Conservation (phyloP, 2,329 filamentous ascomycete genomes). For the Thielaviopsis musarum region DNA sequence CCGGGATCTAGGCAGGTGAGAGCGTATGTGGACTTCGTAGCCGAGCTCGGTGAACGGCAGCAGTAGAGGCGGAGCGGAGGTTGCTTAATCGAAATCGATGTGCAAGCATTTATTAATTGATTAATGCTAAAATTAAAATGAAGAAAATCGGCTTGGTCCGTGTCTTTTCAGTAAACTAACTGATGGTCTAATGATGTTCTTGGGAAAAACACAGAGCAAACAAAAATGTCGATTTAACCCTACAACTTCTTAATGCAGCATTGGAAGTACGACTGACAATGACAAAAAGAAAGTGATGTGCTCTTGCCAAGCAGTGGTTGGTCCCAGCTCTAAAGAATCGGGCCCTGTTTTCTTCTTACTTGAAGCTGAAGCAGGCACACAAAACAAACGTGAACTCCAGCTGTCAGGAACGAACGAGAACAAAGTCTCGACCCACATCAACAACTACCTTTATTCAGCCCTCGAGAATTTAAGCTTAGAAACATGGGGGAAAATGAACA, state of each 20-base stretch:
- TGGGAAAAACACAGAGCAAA: too few species aligned
- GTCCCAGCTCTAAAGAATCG: too few species aligned
- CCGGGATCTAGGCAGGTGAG: not conserved
- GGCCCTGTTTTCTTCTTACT: too few species aligned
- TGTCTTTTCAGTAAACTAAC: too few species aligned
- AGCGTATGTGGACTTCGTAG: not conserved
- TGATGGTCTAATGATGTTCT: too few species aligned
- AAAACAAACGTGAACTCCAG: too few species aligned
- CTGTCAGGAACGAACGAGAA: not conserved
- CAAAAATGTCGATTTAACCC: too few species aligned
- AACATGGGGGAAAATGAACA: not conserved
- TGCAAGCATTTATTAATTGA: not conserved
- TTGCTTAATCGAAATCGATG: not conserved
- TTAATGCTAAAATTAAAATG: too few species aligned
- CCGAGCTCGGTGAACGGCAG: not conserved
- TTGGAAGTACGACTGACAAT: too few species aligned
- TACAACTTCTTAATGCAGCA: too few species aligned
- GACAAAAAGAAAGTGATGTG: not conserved
- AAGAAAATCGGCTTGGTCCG: too few species aligned
- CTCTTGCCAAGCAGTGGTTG: not conserved
- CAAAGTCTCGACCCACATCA: not conserved
- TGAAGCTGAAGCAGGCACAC: too few species aligned
- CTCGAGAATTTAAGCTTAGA: not conserved
- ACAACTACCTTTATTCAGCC: not conserved
- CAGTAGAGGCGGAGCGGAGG: not conserved